These are phyloP conservation scores for Vaccinium myrtillus DNA, from an alignment of 148 eudicot genomes.

Conservation along the genomic window DNA sequence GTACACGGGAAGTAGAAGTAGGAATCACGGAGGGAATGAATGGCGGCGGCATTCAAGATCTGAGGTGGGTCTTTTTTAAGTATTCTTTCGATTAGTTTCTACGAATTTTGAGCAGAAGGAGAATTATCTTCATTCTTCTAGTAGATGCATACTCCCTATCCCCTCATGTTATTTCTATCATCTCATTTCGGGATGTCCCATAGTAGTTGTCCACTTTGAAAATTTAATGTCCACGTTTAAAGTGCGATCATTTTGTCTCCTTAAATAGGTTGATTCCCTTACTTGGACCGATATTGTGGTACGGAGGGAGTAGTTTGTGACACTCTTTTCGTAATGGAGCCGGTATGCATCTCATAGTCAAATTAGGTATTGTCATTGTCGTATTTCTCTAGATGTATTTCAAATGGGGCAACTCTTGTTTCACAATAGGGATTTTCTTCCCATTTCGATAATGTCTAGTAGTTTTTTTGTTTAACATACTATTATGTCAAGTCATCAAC, in stretches of 20 bases:
- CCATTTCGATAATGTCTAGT: background rate
- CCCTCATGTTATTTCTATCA: background rate
- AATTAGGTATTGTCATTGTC: background rate
- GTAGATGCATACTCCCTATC: background rate
- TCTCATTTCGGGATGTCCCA: background rate
- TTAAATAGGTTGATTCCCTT: background rate
- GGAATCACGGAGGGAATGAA: constrained; percentile 47
- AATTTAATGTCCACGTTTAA: background rate
- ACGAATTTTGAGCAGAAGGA: background rate
- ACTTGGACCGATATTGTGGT: background rate
- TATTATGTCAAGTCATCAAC: background rate
- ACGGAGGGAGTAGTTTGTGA: background rate
- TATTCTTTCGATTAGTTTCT: background rate
- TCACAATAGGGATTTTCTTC: background rate
- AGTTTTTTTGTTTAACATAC: background rate
- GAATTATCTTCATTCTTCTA: background rate
- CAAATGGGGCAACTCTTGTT: constrained; percentile 4
- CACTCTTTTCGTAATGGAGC: background rate
- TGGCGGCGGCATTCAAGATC: constrained; percentile 53
- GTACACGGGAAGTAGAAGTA: constrained; percentile 50
- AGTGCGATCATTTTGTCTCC: background rate
- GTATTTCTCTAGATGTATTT: background rate
- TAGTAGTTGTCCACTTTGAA: background rate
- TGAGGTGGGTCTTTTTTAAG: constrained; percentile 46
- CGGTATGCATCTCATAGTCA: background rate